A percentile compares a stretch with the other conserved stretches of the same genome.
phyloP scores from a whole-genome alignment of 495 filamentous ascomycete species.

The Aspergillus bridgeri region DNA sequence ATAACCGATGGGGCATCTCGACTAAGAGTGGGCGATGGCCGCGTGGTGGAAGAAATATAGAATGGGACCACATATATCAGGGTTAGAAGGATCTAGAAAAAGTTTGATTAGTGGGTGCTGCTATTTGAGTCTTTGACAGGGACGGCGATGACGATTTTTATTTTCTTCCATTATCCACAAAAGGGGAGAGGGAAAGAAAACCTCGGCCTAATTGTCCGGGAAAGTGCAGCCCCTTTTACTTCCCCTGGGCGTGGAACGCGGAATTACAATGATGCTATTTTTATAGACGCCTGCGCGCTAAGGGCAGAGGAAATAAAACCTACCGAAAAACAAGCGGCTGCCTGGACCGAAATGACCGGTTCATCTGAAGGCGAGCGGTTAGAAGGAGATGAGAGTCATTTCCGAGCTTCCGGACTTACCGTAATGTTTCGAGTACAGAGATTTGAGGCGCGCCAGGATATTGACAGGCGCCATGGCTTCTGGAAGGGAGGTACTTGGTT shows the following conservation, averaged over 20 bases:
- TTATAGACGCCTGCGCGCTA: slow-evolving; percentile 13
- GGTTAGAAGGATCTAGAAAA: slow-evolving; percentile 65
- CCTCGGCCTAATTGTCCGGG: too few relatives aligned
- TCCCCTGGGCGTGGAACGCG: neutral
- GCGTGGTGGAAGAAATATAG: slow-evolving; percentile 75
- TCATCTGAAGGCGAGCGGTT: slow-evolving; percentile 28
- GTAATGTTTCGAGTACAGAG: slow-evolving; percentile 35
- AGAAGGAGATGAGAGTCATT: slow-evolving; percentile 3
- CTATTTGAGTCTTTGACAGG: neutral
- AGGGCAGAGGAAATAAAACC: slow-evolving; percentile 20
- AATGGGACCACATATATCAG: slow-evolving; percentile 86
- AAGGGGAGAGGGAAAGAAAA: neutral
- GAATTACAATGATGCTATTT: slow-evolving; percentile 10
- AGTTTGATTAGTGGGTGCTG: slow-evolving; percentile 9
- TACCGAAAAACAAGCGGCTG: slow-evolving; percentile 52
- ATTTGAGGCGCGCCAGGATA: slow-evolving; percentile 35
- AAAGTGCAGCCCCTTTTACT: slow-evolving; percentile 4
- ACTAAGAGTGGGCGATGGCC: slow-evolving; percentile 75
- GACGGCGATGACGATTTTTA: neutral
- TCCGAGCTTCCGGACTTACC: slow-evolving; percentile 21
- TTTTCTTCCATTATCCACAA: neutral
- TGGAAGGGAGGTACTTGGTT: neutral
- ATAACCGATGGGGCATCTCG: slow-evolving; percentile 90
- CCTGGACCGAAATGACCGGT: slow-evolving; percentile 47
- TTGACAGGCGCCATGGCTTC: slow-evolving; percentile 35